Conservation (phyloP, 208 protist genomes). For the Wallacemonas sp. region DNA sequence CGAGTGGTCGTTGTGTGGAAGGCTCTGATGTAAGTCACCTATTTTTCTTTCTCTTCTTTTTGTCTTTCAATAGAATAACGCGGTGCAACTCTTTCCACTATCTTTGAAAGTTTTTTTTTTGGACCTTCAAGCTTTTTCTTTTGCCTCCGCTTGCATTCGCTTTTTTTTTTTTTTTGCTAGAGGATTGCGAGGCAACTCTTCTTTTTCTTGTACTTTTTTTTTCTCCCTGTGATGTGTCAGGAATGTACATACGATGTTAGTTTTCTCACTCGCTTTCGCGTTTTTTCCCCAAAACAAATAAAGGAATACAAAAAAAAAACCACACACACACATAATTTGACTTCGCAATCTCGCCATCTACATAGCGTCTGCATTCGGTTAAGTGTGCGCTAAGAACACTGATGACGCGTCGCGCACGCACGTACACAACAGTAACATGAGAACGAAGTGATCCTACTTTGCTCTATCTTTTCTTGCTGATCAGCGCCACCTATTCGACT, state of each 20-base stretch:
- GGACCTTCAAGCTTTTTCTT: no score
- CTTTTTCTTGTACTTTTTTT: conserved; percentile 7
- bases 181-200: background rate
- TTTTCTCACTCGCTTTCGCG: background rate
- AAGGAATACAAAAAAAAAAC: conserved; percentile 1
- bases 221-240: background rate
- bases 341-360: no score
- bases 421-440: no score
- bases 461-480: no score
- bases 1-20: background rate
- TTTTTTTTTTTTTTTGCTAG: conserved; percentile 16
- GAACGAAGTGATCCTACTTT: no score
- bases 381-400: no score
- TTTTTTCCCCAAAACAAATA: background rate
- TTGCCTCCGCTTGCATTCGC: background rate
- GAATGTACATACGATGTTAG: background rate
- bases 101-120: no score
- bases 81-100: conserved; percentile 11
- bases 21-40: background rate
- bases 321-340: no score
- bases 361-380: no score
- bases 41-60: conserved; percentile 16
- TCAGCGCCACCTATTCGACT: no score
- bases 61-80: conserved; percentile 1
- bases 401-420: no score